Conservation (phyloP, 495 filamentous ascomycete species). For the Elasticomyces elasticus region DNA sequence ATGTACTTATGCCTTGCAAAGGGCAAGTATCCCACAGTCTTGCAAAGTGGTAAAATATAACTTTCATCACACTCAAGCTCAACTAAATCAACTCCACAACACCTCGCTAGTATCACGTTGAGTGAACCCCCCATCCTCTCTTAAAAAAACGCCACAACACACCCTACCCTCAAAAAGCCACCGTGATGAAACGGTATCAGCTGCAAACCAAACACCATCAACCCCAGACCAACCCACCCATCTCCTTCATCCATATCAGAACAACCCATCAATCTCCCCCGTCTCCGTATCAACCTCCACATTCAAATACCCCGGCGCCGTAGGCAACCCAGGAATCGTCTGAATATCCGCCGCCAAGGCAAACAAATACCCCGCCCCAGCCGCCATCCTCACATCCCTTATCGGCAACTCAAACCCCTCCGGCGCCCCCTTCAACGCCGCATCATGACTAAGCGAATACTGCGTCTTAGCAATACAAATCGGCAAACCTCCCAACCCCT, state of each 20-base stretch:
- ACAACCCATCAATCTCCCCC: constrained; percentile 90
- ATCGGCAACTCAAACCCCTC: constrained; percentile 94
- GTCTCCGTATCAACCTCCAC: constrained; percentile 90
- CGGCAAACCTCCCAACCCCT: constrained; percentile 83
- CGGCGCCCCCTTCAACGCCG: constrained; percentile 89
- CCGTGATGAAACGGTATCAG: constrained; percentile 1
- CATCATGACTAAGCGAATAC: constrained; percentile 92
- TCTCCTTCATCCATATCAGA: constrained; percentile 43
- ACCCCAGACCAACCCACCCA: neutral
- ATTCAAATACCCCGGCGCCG: constrained; percentile 90
- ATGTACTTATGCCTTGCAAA: no score
- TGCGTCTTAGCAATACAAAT: constrained; percentile 98
- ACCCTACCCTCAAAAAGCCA: neutral
- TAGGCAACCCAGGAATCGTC: constrained; percentile 92
- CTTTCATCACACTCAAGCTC: neutral
- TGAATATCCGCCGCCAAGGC: constrained; percentile 95
- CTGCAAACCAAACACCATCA: neutral
- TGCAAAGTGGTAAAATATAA: no score
- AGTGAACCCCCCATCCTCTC: neutral
- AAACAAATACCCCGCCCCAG: constrained; percentile 89
- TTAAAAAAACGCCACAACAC: neutral
- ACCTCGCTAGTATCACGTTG: constrained; percentile 5
- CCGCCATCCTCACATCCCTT: constrained; percentile 84
- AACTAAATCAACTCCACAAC: neutral
- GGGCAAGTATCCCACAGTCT: no score